These are phyloP conservation scores for Penicillium sp. DNA, from an alignment of 2,329 filamentous ascomycete genomes.

Conservation along the genomic window DNA sequence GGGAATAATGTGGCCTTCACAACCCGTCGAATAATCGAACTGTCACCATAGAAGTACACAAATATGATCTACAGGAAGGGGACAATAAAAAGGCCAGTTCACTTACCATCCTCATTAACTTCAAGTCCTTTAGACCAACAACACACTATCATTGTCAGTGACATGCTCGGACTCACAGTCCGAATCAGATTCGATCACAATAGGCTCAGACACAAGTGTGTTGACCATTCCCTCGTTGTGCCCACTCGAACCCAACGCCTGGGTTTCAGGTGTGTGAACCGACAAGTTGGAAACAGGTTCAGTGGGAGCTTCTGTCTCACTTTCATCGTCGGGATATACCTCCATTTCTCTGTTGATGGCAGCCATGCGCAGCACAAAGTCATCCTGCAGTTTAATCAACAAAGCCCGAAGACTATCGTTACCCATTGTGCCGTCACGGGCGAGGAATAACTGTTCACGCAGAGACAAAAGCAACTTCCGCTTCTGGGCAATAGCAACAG, in stretches of 20 bases:
- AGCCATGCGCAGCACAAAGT: slow-evolving; percentile 73
- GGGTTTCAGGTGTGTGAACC: neutral
- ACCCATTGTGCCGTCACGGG: slow-evolving; percentile 63
- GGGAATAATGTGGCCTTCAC: neutral
- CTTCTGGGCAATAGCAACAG: slow-evolving; percentile 60
- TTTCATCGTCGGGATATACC: slow-evolving; percentile 18
- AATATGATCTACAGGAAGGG: neutral
- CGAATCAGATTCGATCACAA: slow-evolving; percentile 6
- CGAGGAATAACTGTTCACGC: slow-evolving; percentile 70
- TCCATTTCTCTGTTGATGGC: slow-evolving; percentile 54
- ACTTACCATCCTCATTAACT: neutral
- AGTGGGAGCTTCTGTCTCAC: slow-evolving; percentile 4
- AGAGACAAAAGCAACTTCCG: slow-evolving; percentile 73
- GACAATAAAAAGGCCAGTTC: neutral
- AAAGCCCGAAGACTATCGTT: slow-evolving; percentile 63
- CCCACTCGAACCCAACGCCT: neutral
- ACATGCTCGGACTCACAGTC: neutral
- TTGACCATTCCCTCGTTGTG: no score
- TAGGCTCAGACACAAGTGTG: neutral
- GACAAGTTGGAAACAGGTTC: neutral
- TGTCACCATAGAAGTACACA: neutral
- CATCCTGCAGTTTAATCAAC: slow-evolving; percentile 66
- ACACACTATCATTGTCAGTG: slow-evolving; percentile 10
- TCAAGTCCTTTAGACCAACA: slow-evolving; percentile 2
- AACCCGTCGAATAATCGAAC: neutral